These are phyloP conservation scores for Circinella umbellata DNA, from an alignment of 371 early-diverging fungal species.

Conservation along the genomic window DNA sequence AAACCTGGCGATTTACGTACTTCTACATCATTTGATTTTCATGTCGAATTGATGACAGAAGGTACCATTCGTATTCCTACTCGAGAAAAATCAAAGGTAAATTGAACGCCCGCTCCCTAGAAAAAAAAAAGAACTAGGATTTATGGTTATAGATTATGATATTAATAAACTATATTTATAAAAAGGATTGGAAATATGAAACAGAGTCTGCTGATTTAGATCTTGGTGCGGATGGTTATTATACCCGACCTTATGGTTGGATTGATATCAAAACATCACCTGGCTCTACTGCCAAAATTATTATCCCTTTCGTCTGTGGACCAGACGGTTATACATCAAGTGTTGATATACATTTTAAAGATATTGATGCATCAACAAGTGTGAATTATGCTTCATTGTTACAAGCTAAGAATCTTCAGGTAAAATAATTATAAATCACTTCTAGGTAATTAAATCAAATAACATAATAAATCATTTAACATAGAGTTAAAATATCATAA, in stretches of 20 bases:
- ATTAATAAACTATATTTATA: background rate
- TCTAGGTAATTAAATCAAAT: too few species aligned
- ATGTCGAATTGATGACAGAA: constrained; percentile 69
- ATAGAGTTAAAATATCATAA: too few species aligned
- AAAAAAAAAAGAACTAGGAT: background rate
- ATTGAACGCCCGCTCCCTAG: too few species aligned
- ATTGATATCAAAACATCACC: constrained; percentile 67
- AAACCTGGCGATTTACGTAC: constrained; percentile 63
- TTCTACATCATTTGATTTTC: constrained; percentile 64
- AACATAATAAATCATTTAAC: too few species aligned
- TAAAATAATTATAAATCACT: constrained; percentile 13
- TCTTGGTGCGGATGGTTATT: constrained; percentile 47
- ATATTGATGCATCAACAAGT: constrained; percentile 65
- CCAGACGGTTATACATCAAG: constrained; percentile 61
- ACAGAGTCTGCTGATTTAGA: constrained; percentile 38
- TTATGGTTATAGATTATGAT: background rate
- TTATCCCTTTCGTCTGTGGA: constrained; percentile 64
- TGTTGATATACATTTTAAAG: constrained; percentile 56
- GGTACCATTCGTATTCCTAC: constrained; percentile 71
- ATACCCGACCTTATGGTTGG: constrained; percentile 80
- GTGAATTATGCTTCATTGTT: constrained; percentile 75
- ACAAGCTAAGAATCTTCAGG: constrained; percentile 55
- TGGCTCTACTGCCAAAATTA: constrained; percentile 60
- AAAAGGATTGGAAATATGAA: constrained; percentile 73
- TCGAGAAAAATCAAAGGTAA: constrained; percentile 79